A percentile compares a stretch with the other conserved stretches of the same genome.
These are phyloP conservation scores for Pichia sp. DNA, from an alignment of 1,139 yeast species.

Conservation along the genomic window DNA sequence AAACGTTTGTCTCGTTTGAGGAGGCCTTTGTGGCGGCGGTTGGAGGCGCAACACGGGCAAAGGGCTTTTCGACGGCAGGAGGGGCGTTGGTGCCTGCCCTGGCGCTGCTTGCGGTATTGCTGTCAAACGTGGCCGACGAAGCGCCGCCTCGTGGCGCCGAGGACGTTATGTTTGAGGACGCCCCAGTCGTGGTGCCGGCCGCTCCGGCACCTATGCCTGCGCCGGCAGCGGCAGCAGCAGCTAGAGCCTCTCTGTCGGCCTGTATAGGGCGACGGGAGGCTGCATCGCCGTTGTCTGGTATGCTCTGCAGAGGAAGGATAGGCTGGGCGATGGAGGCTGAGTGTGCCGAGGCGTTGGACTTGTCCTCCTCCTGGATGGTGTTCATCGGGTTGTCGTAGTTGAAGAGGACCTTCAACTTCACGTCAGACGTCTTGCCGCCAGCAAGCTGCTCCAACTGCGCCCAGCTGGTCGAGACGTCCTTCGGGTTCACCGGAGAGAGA, in stretches of 20 bases:
- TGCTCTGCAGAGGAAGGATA: neutral
- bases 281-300: neutral
- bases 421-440: constrained; percentile 59
- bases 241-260: neutral
- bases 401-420: constrained; percentile 76
- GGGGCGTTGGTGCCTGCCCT: neutral
- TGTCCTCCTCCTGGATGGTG: constrained; percentile 28
- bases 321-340: neutral
- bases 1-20: constrained; percentile 18
- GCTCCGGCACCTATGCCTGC: constrained; percentile 1
- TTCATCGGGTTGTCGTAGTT: constrained; percentile 31
- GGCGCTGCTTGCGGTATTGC: neutral
- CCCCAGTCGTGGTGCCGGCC: neutral
- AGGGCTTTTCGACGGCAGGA: neutral
- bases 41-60: constrained; percentile 14
- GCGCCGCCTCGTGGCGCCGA: neutral
- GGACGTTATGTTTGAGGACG: constrained; percentile 8
- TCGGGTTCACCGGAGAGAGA: constrained; percentile 50
- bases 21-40: constrained; percentile 9
- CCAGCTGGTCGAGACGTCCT: constrained; percentile 69
- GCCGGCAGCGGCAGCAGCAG: neutral
- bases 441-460: constrained; percentile 58
- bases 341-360: constrained; percentile 1
- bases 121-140: no score
- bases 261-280: neutral